These are phyloP conservation scores for Acanthochlamys bracteata DNA, from an alignment of 106 monocot genomes.

Conservation along the genomic window DNA sequence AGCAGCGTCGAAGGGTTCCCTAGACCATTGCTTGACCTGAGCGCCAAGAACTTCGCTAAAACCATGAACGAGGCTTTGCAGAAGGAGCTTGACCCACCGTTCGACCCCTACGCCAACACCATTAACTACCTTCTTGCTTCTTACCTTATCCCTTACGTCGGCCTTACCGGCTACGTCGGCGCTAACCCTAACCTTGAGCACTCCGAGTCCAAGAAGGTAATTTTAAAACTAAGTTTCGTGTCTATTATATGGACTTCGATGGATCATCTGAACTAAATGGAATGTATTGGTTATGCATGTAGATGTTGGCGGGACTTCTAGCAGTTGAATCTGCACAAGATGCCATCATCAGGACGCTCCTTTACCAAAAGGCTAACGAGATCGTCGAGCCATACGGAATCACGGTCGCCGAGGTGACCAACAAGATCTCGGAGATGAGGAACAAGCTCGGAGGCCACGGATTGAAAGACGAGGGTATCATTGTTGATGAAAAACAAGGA, in stretches of 20 bases:
- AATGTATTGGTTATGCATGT: no score
- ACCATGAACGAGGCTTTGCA: conserved; percentile 30
- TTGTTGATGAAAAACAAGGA: conserved; percentile 33
- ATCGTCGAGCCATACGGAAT: conserved; percentile 44
- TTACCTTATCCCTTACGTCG: conserved; percentile 58
- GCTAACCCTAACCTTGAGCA: conserved; percentile 29
- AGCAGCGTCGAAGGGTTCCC: conserved; percentile 42
- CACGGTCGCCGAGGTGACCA: conserved; percentile 58
- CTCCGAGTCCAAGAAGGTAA: conserved; percentile 34
- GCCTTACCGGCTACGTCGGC: conserved; percentile 52
- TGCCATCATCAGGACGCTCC: conserved; percentile 46
- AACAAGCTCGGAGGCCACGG: conserved; percentile 42
- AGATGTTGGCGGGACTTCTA: conserved; percentile 60
- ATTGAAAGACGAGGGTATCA: conserved; percentile 59
- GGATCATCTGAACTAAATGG: no score
- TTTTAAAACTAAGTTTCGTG: no score
- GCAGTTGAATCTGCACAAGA: conserved; percentile 74
- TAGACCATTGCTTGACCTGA: conserved; percentile 54
- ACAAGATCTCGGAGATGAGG: conserved; percentile 36
- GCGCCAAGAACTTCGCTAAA: conserved; percentile 35
- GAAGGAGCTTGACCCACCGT: conserved; percentile 27
- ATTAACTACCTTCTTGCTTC: conserved; percentile 45
- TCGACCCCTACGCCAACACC: conserved; percentile 53
- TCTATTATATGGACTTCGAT: no score
- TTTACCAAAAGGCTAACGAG: conserved; percentile 22